phyloP scores from a whole-genome alignment of 1,284 basidiomycete genomes.

The Naganishia liquefaciens region DNA sequence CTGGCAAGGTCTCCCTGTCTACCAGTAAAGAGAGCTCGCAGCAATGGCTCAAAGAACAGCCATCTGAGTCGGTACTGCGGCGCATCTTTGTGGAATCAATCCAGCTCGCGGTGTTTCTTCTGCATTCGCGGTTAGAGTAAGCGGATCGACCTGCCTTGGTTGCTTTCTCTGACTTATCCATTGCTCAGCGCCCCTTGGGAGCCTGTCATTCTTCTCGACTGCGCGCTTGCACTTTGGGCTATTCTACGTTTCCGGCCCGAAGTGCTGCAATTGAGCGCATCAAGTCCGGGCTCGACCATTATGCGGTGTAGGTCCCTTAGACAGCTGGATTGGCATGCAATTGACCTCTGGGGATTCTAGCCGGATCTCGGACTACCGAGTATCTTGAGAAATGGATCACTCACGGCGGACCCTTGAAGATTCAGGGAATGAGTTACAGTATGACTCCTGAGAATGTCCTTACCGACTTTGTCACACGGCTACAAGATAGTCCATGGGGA shows the following conservation, averaged over 20 bases:
- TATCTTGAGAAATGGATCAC: conserved; percentile 20
- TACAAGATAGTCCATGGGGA: conserved; percentile 23
- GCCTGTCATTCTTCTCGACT: conserved; percentile 43
- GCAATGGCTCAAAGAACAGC: conserved; percentile 38
- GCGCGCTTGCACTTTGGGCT: conserved; percentile 43
- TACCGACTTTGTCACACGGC: conserved; percentile 9
- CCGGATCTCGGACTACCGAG: conserved; percentile 37
- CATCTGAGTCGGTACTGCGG: conserved; percentile 35
- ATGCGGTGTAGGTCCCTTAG: conserved; percentile 12
- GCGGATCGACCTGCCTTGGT: neutral
- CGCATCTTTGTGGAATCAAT: conserved; percentile 42
- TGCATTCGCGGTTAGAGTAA: conserved; percentile 39
- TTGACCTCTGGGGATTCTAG: conserved; percentile 29
- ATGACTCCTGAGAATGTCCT: conserved; percentile 25
- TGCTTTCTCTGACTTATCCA: neutral
- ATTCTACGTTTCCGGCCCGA: conserved; percentile 40
- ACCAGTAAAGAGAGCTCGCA: conserved; percentile 38
- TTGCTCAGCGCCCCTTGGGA: conserved; percentile 37
- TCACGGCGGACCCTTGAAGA: conserved; percentile 10
- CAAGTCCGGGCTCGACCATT: conserved; percentile 16
- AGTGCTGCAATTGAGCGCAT: conserved; percentile 27
- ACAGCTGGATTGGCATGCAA: conserved; percentile 31
- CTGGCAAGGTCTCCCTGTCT: conserved; percentile 40
- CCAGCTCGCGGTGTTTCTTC: conserved; percentile 39
- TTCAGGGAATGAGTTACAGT: conserved; percentile 25